Percentiles rank a stretch among this genome's conserved stretches.
Evolutionary conservation across 2,329 filamentous ascomycete species (phyloP).

Genomic region (Ceratocystis alfenasii): DNA sequence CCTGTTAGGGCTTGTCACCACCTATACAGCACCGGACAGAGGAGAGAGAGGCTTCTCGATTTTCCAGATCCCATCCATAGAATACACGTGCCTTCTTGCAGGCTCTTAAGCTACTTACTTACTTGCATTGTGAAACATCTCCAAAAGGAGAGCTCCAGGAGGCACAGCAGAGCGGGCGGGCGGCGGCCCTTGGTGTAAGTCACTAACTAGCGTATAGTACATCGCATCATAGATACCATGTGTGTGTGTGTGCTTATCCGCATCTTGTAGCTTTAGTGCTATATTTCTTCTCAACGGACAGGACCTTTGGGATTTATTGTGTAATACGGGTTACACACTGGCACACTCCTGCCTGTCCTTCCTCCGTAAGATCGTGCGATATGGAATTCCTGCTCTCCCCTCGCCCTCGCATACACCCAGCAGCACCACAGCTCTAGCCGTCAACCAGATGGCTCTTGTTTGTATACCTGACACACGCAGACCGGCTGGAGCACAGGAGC

Average conservation of each 20-base stretch:
- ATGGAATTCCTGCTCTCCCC: not conserved
- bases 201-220: too few species aligned
- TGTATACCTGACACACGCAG: slow-evolving; percentile 7
- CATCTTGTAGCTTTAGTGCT: too few species aligned
- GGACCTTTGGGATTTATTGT: too few species aligned
- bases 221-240: too few species aligned
- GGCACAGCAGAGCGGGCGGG: not conserved
- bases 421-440: not conserved
- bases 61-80: not conserved
- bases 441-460: too few species aligned
- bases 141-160: not conserved
- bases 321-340: too few species aligned
- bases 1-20: not conserved
- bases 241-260: too few species aligned
- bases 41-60: not conserved
- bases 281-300: too few species aligned
- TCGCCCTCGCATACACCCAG: not conserved
- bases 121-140: not conserved
- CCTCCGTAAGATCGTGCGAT: too few species aligned
- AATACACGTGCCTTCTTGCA: not conserved
- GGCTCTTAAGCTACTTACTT: not conserved
- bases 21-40: not conserved
- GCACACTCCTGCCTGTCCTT: too few species aligned
- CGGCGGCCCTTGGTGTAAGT: too few species aligned
- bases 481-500: not conserved